Evolutionary conservation across 2,329 filamentous ascomycete genomes (phyloP), one percentile per base, ranked within the genome.

Genomic region (Verticillium isaacii): DNA sequence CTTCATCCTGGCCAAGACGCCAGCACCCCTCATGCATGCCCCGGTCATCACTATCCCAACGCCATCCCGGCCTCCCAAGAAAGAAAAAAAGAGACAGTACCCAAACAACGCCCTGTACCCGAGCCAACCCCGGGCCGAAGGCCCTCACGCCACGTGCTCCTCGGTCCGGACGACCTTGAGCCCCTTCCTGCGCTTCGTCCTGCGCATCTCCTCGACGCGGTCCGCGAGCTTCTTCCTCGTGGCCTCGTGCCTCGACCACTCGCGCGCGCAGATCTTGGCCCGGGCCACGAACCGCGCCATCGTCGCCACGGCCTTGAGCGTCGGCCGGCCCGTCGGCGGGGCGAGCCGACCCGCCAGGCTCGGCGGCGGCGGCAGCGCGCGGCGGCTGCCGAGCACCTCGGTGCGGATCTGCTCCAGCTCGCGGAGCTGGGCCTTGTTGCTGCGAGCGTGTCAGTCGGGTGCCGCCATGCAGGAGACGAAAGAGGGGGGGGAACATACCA

Each of bases 381-480:
- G 73, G 64, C 76, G 75, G 69, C 71, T 75, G 65, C 75, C 73
- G 54, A 77, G 74, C 57, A 77, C 68, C 59, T 77, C 73, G 65
- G 73, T 75, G 66, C 77, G 92, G 81, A 97, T 96, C 68, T 90
- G 85, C 68, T 90, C 86, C 65, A 98, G 88, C 71, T 97, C 89
- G 59, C 88, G 86, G 63, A 98, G 87, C 73, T 98, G 92, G 64
- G 92, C 90, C 75, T 94, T 89, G 80, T 98, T 99, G 79, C 95
- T 98, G 74, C 74, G 61, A 14, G 12, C 9, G 59, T 63, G 64
- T 70, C 69, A 72, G 68, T 66, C 70, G 65, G 32, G 32, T 52
- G 37, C 52, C n/a, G 32, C 36, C 4, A 17, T 60, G 57, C 2
- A 36, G 32, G 15, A 36, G 55, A 57, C 57, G 57, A 59, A 32